Percentiles rank a stretch among this genome's conserved stretches.
phyloP scores from a whole-genome alignment of 257 asterid genomes.

The Ilex asprella region DNA sequence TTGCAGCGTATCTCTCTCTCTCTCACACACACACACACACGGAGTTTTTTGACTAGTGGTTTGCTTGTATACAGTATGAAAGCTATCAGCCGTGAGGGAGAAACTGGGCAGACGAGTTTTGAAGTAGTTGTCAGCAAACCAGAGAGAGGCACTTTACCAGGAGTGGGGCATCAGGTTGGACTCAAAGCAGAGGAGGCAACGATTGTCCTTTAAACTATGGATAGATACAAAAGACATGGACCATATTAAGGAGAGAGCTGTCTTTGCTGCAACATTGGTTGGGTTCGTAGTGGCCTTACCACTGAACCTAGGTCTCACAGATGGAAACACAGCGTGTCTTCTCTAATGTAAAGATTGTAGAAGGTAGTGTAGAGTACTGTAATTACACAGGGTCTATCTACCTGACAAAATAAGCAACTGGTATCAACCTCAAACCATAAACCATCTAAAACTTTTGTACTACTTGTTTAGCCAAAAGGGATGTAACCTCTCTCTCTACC shows the following conservation, averaged over 20 bases:
- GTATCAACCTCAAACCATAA: no score
- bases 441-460: no score
- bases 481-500: no score
- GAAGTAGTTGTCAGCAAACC: conserved; percentile 52
- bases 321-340: conserved; percentile 53
- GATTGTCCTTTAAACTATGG: conserved; percentile 56
- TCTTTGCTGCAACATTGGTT: conserved; percentile 58
- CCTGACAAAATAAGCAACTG: no score
- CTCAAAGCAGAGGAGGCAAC: conserved; percentile 68
- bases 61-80: conserved; percentile 29
- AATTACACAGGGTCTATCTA: background rate
- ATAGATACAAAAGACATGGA: conserved; percentile 54
- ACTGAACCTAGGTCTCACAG: conserved; percentile 30
- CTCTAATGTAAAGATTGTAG: conserved; percentile 25
- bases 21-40: no score
- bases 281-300: conserved; percentile 49
- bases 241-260: conserved; percentile 65
- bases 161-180: conserved; percentile 67
- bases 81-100: conserved; percentile 54
- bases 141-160: conserved; percentile 49
- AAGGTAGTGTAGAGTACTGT: background rate
- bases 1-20: conserved; percentile 51
- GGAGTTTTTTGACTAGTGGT: no score
- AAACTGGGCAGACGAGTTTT: conserved; percentile 61
- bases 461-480: no score